phyloP scores from a whole-genome alignment of 2,329 filamentous ascomycete species.

The Colletotrichum tropicicola region DNA sequence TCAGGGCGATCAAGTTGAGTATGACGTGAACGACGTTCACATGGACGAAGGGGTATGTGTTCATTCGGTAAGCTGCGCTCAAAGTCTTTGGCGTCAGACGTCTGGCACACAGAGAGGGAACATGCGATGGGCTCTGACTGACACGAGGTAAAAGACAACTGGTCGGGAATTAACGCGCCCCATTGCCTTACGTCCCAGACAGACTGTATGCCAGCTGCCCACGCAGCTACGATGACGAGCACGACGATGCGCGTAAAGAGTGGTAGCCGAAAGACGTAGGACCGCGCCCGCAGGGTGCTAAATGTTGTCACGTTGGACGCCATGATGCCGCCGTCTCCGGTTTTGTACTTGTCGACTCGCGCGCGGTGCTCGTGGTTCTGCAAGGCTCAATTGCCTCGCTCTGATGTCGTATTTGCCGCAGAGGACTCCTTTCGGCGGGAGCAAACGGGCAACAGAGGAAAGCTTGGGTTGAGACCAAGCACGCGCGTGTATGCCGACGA shows the following conservation, averaged over 20 bases:
- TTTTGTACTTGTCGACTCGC: neutral
- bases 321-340: slow-evolving; percentile 12
- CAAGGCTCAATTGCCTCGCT: neutral
- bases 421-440: neutral
- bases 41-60: slow-evolving; percentile 92
- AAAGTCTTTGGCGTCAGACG: neutral
- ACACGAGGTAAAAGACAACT: slow-evolving; percentile 78
- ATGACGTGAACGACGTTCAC: slow-evolving; percentile 81
- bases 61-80: slow-evolving; percentile 83
- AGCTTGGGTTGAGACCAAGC: neutral
- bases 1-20: slow-evolving; percentile 81
- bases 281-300: slow-evolving; percentile 77
- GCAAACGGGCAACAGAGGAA: neutral
- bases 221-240: slow-evolving; percentile 61
- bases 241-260: slow-evolving; percentile 83
- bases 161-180: slow-evolving; percentile 81
- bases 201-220: slow-evolving; percentile 73
- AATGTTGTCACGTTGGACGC: slow-evolving; percentile 49
- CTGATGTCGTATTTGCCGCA: neutral
- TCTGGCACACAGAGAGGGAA: neutral
- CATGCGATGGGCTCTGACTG: slow-evolving; percentile 60
- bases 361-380: neutral
- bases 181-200: slow-evolving; percentile 79
- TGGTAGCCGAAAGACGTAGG: slow-evolving; percentile 86
- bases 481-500: neutral